Base-by-base conservation (phyloP, 1,284 basidiomycete species). In the Papiliotrema fonsecae region DNA sequence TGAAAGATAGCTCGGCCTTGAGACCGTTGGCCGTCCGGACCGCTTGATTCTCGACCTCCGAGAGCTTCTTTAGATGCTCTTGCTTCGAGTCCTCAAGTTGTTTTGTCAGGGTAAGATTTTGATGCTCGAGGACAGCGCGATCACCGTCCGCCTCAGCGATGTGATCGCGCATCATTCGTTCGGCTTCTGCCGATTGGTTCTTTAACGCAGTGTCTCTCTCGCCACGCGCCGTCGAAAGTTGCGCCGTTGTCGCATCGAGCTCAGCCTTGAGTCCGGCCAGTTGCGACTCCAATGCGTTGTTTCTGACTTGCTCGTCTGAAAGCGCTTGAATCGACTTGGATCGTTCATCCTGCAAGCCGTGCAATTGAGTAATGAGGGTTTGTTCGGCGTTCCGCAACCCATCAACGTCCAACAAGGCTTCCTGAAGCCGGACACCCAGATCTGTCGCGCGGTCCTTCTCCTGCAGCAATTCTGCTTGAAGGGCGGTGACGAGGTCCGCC, bases 131-230 rank as follows among this genome's bases (percentile, higher is more conserved):
- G 4, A 93, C 87, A 0, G 88, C 88, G 16, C 89, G 81, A 70
- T 93, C 89, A 0, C 88, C 89, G 62, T 93, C 88, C 6, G 90
- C 87, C 67, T 94, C 90, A 2, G 87, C 87, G 39, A 87, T 84
- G 62, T 89, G 87, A 69, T 93, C 89, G 1, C 88, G 80, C 65
- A 96, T 81, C 43, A 85, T 78, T 16, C 86, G 79, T 54, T 93
- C 89, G 58, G 90, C 86, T 65, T 91, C 88, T 6, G 78, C 81
- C 4, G 85, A 83, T 64, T 90, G 87, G 5, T 77, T 79, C 45
- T 78, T 81, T 47, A 91, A 74, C 18, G 89, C 75, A 19, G 83
- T 77, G 54, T 92, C 87, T 64, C 88, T 85, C 69, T 90, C 86
- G 49, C 74, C 73, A 42, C 81, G 79, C 0, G 84, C 81, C 49